Conservation (phyloP, 2,329 filamentous ascomycete species). For the Conoideocrella luteorostrata region DNA sequence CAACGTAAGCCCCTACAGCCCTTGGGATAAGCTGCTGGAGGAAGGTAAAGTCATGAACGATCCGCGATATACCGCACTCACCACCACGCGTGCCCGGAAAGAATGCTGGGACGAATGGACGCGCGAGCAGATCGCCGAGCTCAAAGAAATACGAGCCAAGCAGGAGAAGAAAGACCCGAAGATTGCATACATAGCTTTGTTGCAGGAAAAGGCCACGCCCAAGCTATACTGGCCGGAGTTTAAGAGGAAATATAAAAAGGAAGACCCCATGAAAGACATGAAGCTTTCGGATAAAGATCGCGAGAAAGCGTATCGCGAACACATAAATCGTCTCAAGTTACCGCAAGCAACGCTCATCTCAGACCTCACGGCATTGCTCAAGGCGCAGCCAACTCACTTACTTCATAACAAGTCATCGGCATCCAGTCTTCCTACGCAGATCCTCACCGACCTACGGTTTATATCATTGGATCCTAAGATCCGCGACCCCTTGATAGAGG, state of each 20-base stretch:
- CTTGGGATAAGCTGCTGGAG: constrained; percentile 86
- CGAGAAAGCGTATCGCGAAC: constrained; percentile 74
- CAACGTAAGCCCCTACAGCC: constrained; percentile 75
- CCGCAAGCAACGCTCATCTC: constrained; percentile 60
- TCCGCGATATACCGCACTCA: constrained; percentile 74
- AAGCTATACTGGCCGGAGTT: constrained; percentile 99
- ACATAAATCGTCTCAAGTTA: constrained; percentile 60
- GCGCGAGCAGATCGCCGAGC: constrained; percentile 63
- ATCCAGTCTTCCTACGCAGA: constrained; percentile 51
- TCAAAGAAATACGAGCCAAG: constrained; percentile 66
- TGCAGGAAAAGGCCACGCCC: constrained; percentile 75
- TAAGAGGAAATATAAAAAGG: constrained; percentile 80
- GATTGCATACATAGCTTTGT: constrained; percentile 73
- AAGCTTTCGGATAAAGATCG: constrained; percentile 67
- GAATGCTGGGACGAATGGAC: constrained; percentile 84
- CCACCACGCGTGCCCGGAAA: constrained; percentile 72
- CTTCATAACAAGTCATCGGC: constrained; percentile 56
- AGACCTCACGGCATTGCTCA: constrained; percentile 61
- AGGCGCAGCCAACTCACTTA: constrained; percentile 47
- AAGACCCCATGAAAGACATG: constrained; percentile 70
- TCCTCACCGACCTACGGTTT: constrained; percentile 63
- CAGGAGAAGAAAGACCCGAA: constrained; percentile 77
- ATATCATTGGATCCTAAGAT: constrained; percentile 56
- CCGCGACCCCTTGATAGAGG: constrained; percentile 59
- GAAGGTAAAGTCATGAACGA: constrained; percentile 79